Conservation (phyloP, 805 yeast genomes). For the Priceomyces melissophilus region DNA sequence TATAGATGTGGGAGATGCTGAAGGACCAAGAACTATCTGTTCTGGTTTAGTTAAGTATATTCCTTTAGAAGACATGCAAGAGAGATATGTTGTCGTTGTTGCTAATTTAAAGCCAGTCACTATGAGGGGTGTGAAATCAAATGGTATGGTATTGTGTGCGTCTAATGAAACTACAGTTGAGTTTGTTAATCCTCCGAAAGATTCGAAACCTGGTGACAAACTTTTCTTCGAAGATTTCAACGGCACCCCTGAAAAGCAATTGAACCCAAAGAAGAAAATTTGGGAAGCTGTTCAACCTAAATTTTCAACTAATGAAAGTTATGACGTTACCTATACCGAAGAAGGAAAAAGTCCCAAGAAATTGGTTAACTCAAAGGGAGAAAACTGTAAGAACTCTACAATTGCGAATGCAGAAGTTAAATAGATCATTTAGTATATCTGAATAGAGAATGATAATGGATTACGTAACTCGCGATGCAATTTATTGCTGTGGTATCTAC, state of each 20-base stretch:
- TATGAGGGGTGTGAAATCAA: constrained; percentile 95
- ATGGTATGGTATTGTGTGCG: constrained; percentile 96
- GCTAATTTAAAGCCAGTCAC: constrained; percentile 97
- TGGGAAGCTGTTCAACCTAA: constrained; percentile 95
- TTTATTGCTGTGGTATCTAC: too few relatives aligned
- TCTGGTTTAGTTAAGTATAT: constrained; percentile 90
- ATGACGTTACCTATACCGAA: constrained; percentile 76
- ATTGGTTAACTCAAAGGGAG: constrained; percentile 78
- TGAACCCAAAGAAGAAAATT: constrained; percentile 97
- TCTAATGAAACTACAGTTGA: constrained; percentile 75
- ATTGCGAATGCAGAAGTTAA: constrained; percentile 71
- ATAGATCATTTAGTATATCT: constrained; percentile 7
- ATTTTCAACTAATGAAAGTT: constrained; percentile 73
- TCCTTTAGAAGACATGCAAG: constrained; percentile 92
- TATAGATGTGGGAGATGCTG: constrained; percentile 92
- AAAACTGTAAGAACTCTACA: constrained; percentile 68
- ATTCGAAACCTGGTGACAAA: constrained; percentile 93
- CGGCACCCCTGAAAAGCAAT: constrained; percentile 83
- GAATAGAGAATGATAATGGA: constrained; percentile 1
- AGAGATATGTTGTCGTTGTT: constrained; percentile 83
- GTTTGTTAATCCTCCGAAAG: constrained; percentile 92
- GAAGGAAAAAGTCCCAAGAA: constrained; percentile 72
- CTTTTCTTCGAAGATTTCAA: constrained; percentile 90
- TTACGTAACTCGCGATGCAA: constrained; percentile 6
- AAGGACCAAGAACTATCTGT: constrained; percentile 97